Evolutionary conservation across 345 rosid species (phyloP), one percentile per base, ranked within the genome.

Genomic region (Populus deltoides): DNA sequence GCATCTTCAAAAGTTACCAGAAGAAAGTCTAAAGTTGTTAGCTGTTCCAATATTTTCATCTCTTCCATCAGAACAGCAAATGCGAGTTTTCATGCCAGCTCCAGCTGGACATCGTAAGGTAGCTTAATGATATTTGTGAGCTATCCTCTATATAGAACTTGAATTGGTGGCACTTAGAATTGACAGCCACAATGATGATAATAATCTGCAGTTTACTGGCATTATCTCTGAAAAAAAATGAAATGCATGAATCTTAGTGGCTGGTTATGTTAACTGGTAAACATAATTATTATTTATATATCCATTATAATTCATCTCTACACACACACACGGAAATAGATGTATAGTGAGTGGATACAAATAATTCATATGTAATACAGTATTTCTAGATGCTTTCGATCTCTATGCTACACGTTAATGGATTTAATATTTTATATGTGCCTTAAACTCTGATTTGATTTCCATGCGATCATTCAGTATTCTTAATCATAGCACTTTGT

Each of bases 21-120:
- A 91, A 88, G 86, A 80, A 36, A 85, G 53, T 15, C 82, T 79
- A 72, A 91, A 93, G 75, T 79, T 95, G 80, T 59, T 79, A 76
- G 86, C 91, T 3, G 86, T 85, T 77, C 83, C 96, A 39, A 93
- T 95, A 36, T 95, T 90, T 77, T 88, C 99, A 45, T 91, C 96
- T 79, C 98, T 93, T 82, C 97, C 99, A 66, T 90, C 98, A 29
- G 98, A 95, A 70, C 91, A 92, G 83, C 99, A 93, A 78, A 87
- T 92, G 96, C 84, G 77, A 68, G 98, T 85, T 73, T 95, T 93
- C 81, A 76, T 86, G 38, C 91, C 97, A 49, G 86, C 99, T 68
- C 92, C 88, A 0, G 57, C 78, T 74, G 96, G 94, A 38, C 87
- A 88, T 68, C 97, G 97, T 63, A 93, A 93, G 97, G 99, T 95